Evolutionary conservation across 1,284 basidiomycete genomes (phyloP).

Genomic region (Ceratobasidium sp.): DNA sequence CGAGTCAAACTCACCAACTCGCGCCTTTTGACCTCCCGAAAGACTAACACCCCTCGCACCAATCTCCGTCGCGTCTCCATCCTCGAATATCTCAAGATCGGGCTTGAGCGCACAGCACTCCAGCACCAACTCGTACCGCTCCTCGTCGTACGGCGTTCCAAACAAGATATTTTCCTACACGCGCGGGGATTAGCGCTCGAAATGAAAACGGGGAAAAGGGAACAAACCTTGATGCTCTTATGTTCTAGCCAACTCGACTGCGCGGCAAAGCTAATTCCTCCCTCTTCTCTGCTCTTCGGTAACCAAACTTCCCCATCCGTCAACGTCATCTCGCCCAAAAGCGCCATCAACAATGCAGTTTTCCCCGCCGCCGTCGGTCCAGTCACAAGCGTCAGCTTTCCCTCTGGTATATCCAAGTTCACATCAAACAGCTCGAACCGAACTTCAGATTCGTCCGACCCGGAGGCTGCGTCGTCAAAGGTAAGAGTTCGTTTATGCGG

Average conservation of each 20-base stretch:
- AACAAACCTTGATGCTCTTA: conserved; percentile 28
- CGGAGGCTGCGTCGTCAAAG: conserved; percentile 57
- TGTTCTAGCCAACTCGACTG: conserved; percentile 86
- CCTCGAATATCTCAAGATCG: conserved; percentile 78
- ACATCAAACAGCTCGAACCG: conserved; percentile 74
- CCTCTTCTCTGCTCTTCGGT: conserved; percentile 62
- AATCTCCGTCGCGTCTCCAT: conserved; percentile 73
- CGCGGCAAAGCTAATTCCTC: conserved; percentile 81
- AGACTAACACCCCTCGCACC: conserved; percentile 68
- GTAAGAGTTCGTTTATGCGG: conserved; percentile 46
- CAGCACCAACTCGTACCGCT: conserved; percentile 71
- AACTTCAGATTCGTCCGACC: conserved; percentile 47
- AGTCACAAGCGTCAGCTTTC: conserved; percentile 70
- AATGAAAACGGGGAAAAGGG: not conserved
- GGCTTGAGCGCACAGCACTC: conserved; percentile 76
- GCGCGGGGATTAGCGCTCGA: not conserved
- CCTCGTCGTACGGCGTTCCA: conserved; percentile 71
- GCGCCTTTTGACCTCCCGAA: conserved; percentile 71
- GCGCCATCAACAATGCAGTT: conserved; percentile 71
- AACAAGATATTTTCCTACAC: conserved; percentile 74
- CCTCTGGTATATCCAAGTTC: conserved; percentile 73
- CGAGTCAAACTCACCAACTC: conserved; percentile 35
- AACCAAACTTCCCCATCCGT: conserved; percentile 18
- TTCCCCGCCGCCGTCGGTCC: conserved; percentile 85
- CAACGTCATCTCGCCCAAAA: conserved; percentile 72